Conservation (phyloP, 331 rosid species). For the Cydonia oblonga region DNA sequence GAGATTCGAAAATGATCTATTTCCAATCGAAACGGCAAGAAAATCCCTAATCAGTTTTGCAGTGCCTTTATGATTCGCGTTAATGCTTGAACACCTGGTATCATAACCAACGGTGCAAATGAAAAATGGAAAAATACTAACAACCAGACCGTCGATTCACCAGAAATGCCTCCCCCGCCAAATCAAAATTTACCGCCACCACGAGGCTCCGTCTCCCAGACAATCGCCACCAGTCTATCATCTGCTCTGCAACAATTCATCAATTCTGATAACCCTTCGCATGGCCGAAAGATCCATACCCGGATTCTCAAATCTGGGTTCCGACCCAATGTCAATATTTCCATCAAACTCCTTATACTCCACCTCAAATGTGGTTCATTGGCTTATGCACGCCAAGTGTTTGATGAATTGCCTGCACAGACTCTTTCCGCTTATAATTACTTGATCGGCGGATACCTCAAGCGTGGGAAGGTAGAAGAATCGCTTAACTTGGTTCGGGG, state of each 20-base stretch:
- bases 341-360: conserved; percentile 64
- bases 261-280: conserved; percentile 57
- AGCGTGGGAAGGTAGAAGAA: conserved; percentile 41
- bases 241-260: conserved; percentile 52
- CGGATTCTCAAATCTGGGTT: conserved; percentile 70
- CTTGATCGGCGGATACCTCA: conserved; percentile 58
- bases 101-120: conserved; percentile 7
- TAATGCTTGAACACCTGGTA: neutral
- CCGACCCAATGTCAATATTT: conserved; percentile 54
- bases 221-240: conserved; percentile 26
- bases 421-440: conserved; percentile 76
- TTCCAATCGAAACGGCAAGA: neutral
- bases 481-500: conserved; percentile 36
- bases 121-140: conserved; percentile 18
- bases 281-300: conserved; percentile 64
- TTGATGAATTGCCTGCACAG: conserved; percentile 45
- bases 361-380: conserved; percentile 45
- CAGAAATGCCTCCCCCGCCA: neutral
- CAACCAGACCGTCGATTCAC: conserved; percentile 6
- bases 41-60: neutral
- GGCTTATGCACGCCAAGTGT: conserved; percentile 62
- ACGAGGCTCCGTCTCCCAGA: conserved; percentile 12
- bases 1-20: too few relatives aligned
- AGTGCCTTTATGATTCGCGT: too few relatives aligned
- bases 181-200: conserved; percentile 10